phyloP scores from a whole-genome alignment of 2,329 filamentous ascomycete species.

The Colletotrichum nymphaeae region DNA sequence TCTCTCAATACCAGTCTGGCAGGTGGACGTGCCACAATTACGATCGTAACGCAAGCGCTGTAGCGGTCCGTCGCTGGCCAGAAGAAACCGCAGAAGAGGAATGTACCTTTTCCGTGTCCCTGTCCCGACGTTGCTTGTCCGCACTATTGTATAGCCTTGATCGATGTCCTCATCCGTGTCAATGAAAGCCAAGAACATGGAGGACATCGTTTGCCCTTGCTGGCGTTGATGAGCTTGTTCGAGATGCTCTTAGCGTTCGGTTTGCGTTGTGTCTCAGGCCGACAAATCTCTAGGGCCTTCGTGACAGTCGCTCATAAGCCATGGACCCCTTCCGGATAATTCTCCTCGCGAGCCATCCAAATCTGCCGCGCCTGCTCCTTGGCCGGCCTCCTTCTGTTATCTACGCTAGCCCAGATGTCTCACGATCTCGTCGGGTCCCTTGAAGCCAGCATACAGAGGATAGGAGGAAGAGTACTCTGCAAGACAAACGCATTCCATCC shows the following conservation, averaged over 20 bases:
- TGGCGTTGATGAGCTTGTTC: neutral
- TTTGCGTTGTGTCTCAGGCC: conserved; percentile 8
- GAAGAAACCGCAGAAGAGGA: neutral
- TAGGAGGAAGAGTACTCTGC: too few relatives aligned
- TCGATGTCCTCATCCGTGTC: neutral
- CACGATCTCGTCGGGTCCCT: neutral
- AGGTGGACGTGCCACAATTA: neutral
- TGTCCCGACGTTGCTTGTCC: neutral
- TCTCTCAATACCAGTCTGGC: neutral
- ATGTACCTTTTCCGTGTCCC: neutral
- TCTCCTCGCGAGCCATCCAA: neutral
- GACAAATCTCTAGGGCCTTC: neutral
- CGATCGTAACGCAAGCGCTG: neutral
- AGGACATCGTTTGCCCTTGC: conserved; percentile 2
- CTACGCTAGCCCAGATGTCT: neutral
- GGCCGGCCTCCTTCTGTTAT: neutral
- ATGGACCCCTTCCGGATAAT: neutral
- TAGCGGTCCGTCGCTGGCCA: neutral
- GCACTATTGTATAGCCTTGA: neutral
- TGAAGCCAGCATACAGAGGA: neutral
- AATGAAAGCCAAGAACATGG: neutral
- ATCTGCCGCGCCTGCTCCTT: neutral
- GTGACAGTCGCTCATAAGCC: neutral
- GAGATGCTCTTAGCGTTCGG: conserved; percentile 7
- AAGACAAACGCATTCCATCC: neutral